phyloP scores from a whole-genome alignment of 768 basidiomycete species.

The Rhizopogon sp. region DNA sequence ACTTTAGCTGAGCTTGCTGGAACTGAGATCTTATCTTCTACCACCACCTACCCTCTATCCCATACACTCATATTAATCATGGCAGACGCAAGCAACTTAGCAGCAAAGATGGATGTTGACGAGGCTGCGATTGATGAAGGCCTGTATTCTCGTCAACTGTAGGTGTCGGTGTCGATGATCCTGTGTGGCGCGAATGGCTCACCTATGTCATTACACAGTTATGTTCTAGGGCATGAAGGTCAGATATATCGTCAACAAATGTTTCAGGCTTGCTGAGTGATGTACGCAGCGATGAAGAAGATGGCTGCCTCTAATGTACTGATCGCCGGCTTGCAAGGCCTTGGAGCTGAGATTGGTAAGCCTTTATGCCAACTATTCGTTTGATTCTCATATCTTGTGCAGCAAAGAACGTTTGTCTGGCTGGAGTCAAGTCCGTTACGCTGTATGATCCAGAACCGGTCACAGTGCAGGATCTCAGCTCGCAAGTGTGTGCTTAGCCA shows the following conservation, averaged over 20 bases:
- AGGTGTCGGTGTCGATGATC: conserved; percentile 29
- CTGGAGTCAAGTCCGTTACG: conserved; percentile 96
- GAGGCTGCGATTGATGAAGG: conserved; percentile 90
- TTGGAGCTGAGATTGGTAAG: conserved; percentile 93
- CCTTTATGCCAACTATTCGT: neutral
- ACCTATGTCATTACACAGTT: conserved; percentile 41
- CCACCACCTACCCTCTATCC: conserved; percentile 1
- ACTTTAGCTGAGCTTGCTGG: neutral
- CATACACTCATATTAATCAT: conserved; percentile 18
- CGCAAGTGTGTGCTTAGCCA: conserved; percentile 58
- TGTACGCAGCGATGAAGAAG: conserved; percentile 89
- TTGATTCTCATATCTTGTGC: conserved; percentile 7
- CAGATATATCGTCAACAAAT: conserved; percentile 5
- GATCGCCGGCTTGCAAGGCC: conserved; percentile 84
- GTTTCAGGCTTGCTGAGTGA: conserved; percentile 12
- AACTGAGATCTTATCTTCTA: conserved; percentile 4
- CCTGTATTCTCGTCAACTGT: conserved; percentile 91
- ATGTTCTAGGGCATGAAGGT: conserved; percentile 98
- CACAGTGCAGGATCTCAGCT: conserved; percentile 83
- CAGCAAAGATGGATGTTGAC: conserved; percentile 76
- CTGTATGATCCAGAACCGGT: conserved; percentile 92
- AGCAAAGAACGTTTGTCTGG: conserved; percentile 92
- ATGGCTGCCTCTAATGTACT: conserved; percentile 97
- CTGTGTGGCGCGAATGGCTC: conserved; percentile 14
- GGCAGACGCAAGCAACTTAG: conserved; percentile 30